Conservation (phyloP, 2,329 filamentous ascomycete species). For the Talaromyces sp. region DNA sequence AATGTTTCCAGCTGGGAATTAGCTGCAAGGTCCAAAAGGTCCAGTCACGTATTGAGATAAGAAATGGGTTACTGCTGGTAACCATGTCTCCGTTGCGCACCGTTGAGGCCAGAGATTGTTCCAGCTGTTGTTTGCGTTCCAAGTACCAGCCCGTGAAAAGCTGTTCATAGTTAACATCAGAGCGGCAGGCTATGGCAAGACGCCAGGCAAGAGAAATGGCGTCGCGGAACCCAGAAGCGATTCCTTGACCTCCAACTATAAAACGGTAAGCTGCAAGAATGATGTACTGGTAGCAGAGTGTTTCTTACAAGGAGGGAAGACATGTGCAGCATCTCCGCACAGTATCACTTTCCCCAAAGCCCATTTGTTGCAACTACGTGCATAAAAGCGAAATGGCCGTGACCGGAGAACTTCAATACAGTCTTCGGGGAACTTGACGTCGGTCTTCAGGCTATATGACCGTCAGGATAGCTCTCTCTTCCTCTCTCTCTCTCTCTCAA, state of each 20-base stretch:
- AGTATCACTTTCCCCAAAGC: background rate
- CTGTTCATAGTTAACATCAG: background rate
- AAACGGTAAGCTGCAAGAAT: background rate
- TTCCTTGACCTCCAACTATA: constrained; percentile 1
- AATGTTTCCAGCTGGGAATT: background rate
- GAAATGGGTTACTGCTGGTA: background rate
- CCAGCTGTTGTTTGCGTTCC: background rate
- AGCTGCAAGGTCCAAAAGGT: background rate
- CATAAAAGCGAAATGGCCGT: background rate
- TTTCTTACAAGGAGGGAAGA: constrained; percentile 3
- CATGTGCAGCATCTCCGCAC: constrained; percentile 6
- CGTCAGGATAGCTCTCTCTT: background rate
- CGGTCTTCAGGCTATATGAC: background rate
- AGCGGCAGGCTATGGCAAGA: background rate
- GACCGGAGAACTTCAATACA: background rate
- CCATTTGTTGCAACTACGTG: background rate
- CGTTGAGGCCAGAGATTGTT: background rate
- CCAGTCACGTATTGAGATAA: background rate
- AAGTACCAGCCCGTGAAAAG: background rate
- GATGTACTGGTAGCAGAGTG: background rate
- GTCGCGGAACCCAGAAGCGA: background rate
- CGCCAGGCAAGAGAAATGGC: background rate
- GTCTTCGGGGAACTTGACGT: background rate
- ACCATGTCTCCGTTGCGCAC: background rate
- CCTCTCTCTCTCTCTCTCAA: background rate